These are phyloP conservation scores for Pseudomicrostroma phylloplanum DNA, from an alignment of 1,284 basidiomycete species.

Conservation along the genomic window DNA sequence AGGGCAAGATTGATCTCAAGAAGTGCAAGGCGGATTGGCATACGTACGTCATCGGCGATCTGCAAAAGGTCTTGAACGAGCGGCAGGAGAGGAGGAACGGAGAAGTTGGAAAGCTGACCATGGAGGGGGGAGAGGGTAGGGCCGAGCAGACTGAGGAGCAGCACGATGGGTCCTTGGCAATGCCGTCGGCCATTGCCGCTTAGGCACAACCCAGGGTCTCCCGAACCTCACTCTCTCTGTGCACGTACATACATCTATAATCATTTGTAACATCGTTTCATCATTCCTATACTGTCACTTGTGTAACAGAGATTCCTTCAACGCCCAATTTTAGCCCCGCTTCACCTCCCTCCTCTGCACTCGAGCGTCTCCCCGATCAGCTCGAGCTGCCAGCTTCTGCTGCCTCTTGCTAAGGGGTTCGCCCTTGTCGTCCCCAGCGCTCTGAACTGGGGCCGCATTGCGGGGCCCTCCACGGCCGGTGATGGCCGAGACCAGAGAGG, in stretches of 20 bases:
- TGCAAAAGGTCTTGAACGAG: not conserved
- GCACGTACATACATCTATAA: too few species aligned
- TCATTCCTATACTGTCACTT: too few species aligned
- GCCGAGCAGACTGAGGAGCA: conserved; percentile 7
- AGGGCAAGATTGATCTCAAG: conserved; percentile 2
- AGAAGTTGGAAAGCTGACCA: not conserved
- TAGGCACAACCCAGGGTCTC: too few species aligned
- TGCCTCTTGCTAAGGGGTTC: conserved; percentile 37
- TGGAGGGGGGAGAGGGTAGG: not conserved
- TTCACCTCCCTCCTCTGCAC: conserved; percentile 12
- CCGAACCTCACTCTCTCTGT: too few species aligned
- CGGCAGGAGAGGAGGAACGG: not conserved
- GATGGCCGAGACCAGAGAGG: conserved; percentile 16
- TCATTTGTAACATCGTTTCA: too few species aligned
- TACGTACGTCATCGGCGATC: not conserved
- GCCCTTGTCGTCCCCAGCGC: conserved; percentile 13
- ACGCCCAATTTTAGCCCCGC: not conserved
- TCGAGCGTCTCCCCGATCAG: conserved; percentile 35
- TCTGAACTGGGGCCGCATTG: not conserved
- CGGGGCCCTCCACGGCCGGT: not conserved
- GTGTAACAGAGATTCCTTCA: too few species aligned
- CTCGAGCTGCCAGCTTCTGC: conserved; percentile 44
- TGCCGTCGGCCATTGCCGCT: too few species aligned
- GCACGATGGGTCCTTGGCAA: not conserved
- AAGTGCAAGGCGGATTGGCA: conserved; percentile 1